Evolutionary conservation across 2,329 filamentous ascomycete species (phyloP), one percentile per base, ranked within the genome.

Genomic region (Arachnomyces sp.): DNA sequence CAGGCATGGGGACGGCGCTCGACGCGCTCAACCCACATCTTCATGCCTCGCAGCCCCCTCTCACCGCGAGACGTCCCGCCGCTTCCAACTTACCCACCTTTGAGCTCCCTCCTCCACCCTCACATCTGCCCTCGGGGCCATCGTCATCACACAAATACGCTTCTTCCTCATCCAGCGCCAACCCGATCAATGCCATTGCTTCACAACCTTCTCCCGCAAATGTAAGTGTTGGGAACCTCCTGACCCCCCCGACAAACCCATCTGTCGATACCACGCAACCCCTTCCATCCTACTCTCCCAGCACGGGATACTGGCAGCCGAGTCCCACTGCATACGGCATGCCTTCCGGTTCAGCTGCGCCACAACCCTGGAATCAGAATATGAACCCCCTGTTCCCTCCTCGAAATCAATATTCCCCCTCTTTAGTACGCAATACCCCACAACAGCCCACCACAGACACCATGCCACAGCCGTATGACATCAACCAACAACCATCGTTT

Each of bases 1-100:
- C 72, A 58, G 74, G 72, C 59, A 81, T 81, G 76, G 73, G 76
- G 65, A 67, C 74, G 59, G 70, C 72, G 57, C 64, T 76, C 57
- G 76, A 80, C 61, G 67, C 68, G 59, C 73, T 81, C 67, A 72
- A 72, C 61, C 68, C 71, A 54, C 71, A 75, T 52, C 20, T 25
- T 25, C 20, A 25, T 25, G 20, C 20, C 20, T 25, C 20, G 20
- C 20, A 25, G 20, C 71, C 74, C 57, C 82, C 81, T 66, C 79
- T 88, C 59, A 77, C 80, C 51, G 73, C 80, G 60, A 76, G 83
- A 55, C 77, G 82, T 61, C 76, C 79, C 56, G 81, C 81, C 55
- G 78, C 82, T 46, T 77, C 76, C 43, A 74, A 75, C 52, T 72
- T 88, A 46, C 81, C 82, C 43, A 74, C 66, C 50, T 84, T 85